A percentile compares a stretch with the other conserved stretches of the same genome.
These are phyloP conservation scores for Lentinula aciculospora DNA, from an alignment of 768 basidiomycete genomes.

Conservation along the genomic window DNA sequence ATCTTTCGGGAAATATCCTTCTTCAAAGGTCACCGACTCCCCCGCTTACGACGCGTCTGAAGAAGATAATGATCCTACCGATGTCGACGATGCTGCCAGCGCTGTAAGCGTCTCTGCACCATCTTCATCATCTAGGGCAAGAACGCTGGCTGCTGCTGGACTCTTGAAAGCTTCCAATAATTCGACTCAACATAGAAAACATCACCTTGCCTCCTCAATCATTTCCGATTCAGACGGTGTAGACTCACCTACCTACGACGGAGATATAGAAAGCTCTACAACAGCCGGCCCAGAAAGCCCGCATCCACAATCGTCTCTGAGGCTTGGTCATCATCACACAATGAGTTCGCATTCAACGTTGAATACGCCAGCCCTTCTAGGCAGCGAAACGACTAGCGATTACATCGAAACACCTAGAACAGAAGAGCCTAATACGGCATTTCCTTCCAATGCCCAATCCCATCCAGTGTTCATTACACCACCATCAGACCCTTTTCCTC, in stretches of 20 bases:
- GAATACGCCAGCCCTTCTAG: constrained; percentile 27
- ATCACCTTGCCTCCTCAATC: constrained; percentile 50
- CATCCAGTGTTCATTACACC: constrained; percentile 12
- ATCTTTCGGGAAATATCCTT: constrained; percentile 64
- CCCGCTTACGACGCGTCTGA: constrained; percentile 83
- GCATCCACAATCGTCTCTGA: constrained; percentile 3
- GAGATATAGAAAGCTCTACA: constrained; percentile 78
- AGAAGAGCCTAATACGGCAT: background rate
- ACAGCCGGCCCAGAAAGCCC: constrained; percentile 44
- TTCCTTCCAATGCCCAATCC: constrained; percentile 15
- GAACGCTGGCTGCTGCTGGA: constrained; percentile 23
- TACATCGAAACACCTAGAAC: background rate
- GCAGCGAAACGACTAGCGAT: background rate
- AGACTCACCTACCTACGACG: constrained; percentile 87
- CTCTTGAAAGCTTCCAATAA: constrained; percentile 15
- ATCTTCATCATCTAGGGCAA: background rate
- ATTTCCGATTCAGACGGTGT: constrained; percentile 69
- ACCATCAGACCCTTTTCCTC: constrained; percentile 18
- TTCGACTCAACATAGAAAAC: constrained; percentile 27
- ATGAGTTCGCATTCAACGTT: constrained; percentile 52
- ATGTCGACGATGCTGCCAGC: constrained; percentile 60
- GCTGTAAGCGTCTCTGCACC: constrained; percentile 37
- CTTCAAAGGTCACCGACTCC: constrained; percentile 47
- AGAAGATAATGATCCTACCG: constrained; percentile 84
- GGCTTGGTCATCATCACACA: constrained; percentile 31